Percentiles rank a stretch among this genome's conserved stretches.
phyloP scores from a whole-genome alignment of 768 basidiomycete species.

The Roridomyces roridus region DNA sequence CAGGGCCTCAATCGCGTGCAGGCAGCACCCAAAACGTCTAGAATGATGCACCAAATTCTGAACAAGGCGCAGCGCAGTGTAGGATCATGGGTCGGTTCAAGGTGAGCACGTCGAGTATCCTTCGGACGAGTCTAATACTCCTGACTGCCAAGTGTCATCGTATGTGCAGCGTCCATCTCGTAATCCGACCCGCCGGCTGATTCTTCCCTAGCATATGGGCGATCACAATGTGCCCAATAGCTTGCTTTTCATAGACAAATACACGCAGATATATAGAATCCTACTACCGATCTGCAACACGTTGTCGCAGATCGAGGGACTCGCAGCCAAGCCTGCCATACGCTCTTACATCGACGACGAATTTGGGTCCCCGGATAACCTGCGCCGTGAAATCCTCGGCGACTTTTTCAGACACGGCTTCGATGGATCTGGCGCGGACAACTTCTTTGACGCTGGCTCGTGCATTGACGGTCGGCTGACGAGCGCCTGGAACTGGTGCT shows the following conservation, averaged over 20 bases:
- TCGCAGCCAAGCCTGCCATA: conserved; percentile 72
- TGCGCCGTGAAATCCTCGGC: conserved; percentile 71
- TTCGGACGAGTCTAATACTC: conserved; percentile 2
- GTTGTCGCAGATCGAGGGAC: conserved; percentile 70
- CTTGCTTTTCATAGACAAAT: conserved; percentile 91
- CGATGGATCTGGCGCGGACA: conserved; percentile 88
- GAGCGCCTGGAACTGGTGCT: conserved; percentile 94
- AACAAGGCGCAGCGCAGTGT: conserved; percentile 83
- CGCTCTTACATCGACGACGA: conserved; percentile 81
- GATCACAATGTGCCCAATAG: conserved; percentile 88
- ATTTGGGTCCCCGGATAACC: conserved; percentile 77
- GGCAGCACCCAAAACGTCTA: conserved; percentile 85
- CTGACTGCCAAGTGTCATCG: conserved; percentile 63
- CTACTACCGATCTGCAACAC: conserved; percentile 87
- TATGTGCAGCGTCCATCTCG: neutral
- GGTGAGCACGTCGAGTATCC: neutral
- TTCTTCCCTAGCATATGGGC: conserved; percentile 66
- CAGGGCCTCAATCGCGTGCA: conserved; percentile 93
- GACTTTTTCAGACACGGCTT: conserved; percentile 92
- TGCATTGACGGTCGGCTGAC: conserved; percentile 86
- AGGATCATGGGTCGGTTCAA: conserved; percentile 80
- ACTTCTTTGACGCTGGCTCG: conserved; percentile 88
- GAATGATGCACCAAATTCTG: conserved; percentile 88
- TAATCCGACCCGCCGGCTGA: conserved; percentile 3
- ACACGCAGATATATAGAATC: conserved; percentile 91